Base-by-base conservation (phyloP, 2,329 filamentous ascomycete genomes). In the Trichophyton benhamiae region DNA sequence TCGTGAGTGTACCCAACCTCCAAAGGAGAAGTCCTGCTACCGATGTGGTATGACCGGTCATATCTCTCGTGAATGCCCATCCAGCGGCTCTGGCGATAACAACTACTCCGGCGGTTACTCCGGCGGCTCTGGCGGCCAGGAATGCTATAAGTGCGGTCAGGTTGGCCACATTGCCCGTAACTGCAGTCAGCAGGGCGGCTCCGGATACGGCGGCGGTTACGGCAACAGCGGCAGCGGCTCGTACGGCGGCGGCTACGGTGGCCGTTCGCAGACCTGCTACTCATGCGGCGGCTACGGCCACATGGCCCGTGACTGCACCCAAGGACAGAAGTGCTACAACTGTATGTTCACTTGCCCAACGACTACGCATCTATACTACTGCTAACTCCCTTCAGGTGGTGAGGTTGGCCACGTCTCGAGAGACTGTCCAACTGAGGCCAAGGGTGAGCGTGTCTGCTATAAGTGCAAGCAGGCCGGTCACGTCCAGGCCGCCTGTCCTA, bases 271-370 rank as follows among this genome's bases (percentile, higher is more conserved):
- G 82, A 96, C 91, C 69, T 97, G 94, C 87, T 99, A 96, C 83
- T 95, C 91, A 52, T 97, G 94, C 80, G 94, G 94, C 70, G 94
- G 94, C 67, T 91, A 90, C 74, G 92, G 92, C 72, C 94, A 99
- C 82, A 92, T 96, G 88, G 91, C 89, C 74, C 88, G 91, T 82
- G 94, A 97, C 79, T 99, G 94, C 79, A 95, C 92, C 70, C 95
- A 97, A 77, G 94, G 94, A 72, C 92, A 95, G 82, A 97, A 97
- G 83, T 99, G 94, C 87, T 99, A 97, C 86, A 96, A 96, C 85
- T 97, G 94, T 85, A 73, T 73, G 82, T 73, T 17, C 44, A 44
- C 52, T 38, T 22, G 7, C 30, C 9, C 8, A 11, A 36, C 9
- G 33, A 36, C 8, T 13, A 36, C 11, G 0, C 9, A 36, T 36